phyloP scores from a whole-genome alignment of 2,329 filamentous ascomycete genomes.

The Monosporascus sp. region DNA sequence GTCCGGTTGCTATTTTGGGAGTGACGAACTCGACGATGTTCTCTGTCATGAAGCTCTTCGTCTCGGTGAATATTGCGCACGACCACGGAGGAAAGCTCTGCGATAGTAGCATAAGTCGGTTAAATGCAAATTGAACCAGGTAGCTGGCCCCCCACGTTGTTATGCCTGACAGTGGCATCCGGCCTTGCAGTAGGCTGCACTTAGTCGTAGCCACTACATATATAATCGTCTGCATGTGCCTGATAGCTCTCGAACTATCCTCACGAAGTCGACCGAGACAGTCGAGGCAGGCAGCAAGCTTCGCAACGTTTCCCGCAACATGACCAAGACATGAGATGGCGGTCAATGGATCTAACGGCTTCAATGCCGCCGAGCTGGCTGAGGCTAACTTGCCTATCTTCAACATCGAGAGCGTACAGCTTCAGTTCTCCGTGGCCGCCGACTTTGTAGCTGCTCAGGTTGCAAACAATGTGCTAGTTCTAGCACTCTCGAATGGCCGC shows the following conservation, averaged over 20 bases:
- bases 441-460: slow-evolving; percentile 96
- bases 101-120: not conserved
- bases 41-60: no score
- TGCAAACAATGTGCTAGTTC: slow-evolving; percentile 91
- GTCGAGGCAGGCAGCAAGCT: slow-evolving; percentile 3
- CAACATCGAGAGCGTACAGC: slow-evolving; percentile 84
- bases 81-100: no score
- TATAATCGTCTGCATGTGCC: no score
- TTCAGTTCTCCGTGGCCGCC: slow-evolving; percentile 90
- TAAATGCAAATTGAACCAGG: not conserved
- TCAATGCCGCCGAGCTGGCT: slow-evolving; percentile 58
- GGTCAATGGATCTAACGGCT: slow-evolving; percentile 67
- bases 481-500: slow-evolving; percentile 86
- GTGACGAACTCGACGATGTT: no score
- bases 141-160: no score
- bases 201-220: no score
- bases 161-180: no score
- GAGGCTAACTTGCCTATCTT: slow-evolving; percentile 80
- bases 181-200: no score
- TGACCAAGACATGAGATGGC: slow-evolving; percentile 49
- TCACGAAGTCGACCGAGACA: not conserved
- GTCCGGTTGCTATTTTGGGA: no score
- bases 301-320: slow-evolving; percentile 14
- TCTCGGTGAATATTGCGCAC: no score
- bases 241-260: no score